These are phyloP conservation scores for Pestalotiopsis sp. DNA, from an alignment of 2,329 filamentous ascomycete genomes.

Conservation along the genomic window DNA sequence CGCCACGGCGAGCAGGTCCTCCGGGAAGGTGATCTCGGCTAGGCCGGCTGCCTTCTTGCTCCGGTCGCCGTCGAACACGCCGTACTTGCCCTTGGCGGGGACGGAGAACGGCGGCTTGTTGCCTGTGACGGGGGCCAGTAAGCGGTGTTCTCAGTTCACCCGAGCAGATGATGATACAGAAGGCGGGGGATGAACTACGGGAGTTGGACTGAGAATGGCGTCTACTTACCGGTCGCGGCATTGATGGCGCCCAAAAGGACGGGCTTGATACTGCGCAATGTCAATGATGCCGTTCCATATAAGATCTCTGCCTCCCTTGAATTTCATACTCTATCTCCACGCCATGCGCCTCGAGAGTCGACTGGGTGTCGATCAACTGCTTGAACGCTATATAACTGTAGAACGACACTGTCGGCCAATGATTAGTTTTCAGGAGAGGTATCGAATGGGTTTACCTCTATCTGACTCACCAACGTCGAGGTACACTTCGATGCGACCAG, in stretches of 20 bases:
- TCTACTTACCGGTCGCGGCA: constrained; percentile 52
- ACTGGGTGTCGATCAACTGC: constrained; percentile 60
- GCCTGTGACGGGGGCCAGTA: constrained; percentile 41
- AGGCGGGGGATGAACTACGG: neutral
- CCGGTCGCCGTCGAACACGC: constrained; percentile 43
- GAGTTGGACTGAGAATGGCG: too few species aligned
- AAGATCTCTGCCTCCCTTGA: neutral
- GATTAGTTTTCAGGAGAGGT: constrained; percentile 18
- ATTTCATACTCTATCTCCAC: constrained; percentile 67
- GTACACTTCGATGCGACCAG: constrained; percentile 66
- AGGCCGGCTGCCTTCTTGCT: constrained; percentile 41
- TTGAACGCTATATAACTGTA: constrained; percentile 61
- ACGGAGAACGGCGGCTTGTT: constrained; percentile 77
- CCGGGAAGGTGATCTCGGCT: constrained; percentile 38
- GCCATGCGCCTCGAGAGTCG: constrained; percentile 56
- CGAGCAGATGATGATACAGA: too few species aligned
- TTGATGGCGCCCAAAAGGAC: constrained; percentile 73
- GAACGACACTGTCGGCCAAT: constrained; percentile 57
- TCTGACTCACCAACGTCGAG: constrained; percentile 64
- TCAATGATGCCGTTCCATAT: neutral
- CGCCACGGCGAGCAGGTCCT: constrained; percentile 45
- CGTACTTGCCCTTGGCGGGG: constrained; percentile 67
- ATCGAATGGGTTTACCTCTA: neutral
- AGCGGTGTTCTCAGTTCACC: too few species aligned
- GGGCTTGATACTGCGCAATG: constrained; percentile 62